These are phyloP conservation scores for Leucosporidium yakuticum DNA, from an alignment of 768 basidiomycete genomes.

Conservation along the genomic window DNA sequence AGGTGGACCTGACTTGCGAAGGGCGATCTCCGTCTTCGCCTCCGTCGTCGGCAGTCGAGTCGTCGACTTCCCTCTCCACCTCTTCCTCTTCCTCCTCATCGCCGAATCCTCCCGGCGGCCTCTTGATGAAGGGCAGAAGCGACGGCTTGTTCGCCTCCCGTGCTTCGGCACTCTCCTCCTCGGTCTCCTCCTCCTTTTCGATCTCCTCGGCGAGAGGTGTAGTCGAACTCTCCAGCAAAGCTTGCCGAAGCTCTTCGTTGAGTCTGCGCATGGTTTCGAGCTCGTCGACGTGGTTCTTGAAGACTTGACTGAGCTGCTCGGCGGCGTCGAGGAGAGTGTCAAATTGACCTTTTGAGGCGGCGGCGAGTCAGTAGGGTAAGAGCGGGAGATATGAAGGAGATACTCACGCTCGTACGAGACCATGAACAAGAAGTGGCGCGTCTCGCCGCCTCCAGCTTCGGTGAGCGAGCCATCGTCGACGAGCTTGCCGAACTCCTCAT, in stretches of 20 bases:
- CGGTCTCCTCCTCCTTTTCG: background rate
- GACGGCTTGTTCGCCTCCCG: background rate
- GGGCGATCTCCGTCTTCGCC: no score
- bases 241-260: background rate
- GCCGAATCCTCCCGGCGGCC: slow-evolving; percentile 13
- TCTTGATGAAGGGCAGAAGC: background rate
- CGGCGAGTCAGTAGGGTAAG: background rate
- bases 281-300: slow-evolving; percentile 1
- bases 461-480: background rate
- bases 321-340: slow-evolving; percentile 21
- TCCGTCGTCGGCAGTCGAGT: background rate
- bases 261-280: background rate
- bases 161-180: background rate
- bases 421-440: slow-evolving; percentile 14
- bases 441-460: slow-evolving; percentile 1
- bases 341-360: background rate
- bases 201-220: background rate
- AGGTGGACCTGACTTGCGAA: no score
- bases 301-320: slow-evolving; percentile 4
- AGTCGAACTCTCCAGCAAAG: background rate
- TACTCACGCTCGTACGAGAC: slow-evolving; percentile 14
- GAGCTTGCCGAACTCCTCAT: background rate
- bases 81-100: slow-evolving; percentile 9
- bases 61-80: background rate
- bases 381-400: no score